phyloP scores from a whole-genome alignment of 768 basidiomycete genomes.

The Gymnopilus dilepis region DNA sequence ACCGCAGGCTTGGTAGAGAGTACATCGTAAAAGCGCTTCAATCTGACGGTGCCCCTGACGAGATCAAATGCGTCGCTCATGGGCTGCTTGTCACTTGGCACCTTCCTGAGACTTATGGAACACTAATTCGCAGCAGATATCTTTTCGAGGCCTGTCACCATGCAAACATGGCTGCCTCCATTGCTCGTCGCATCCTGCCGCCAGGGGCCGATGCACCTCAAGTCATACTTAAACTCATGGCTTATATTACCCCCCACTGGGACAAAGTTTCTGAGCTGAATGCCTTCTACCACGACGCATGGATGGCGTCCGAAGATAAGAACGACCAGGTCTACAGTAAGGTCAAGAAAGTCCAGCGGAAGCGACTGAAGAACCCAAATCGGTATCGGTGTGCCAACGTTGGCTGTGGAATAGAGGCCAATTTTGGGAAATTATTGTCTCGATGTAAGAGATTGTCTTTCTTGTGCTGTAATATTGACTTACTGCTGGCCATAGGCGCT shows the following conservation, averaged over 20 bases:
- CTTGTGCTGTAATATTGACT: neutral
- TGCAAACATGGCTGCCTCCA: constrained; percentile 10
- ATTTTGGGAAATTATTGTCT: constrained; percentile 30
- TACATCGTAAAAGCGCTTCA: constrained; percentile 11
- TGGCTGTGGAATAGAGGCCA: constrained; percentile 31
- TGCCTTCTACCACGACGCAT: constrained; percentile 25
- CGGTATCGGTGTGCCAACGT: constrained; percentile 34
- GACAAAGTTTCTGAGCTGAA: constrained; percentile 18
- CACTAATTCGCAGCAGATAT: constrained; percentile 9
- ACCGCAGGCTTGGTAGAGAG: constrained; percentile 11
- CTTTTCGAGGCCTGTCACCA: constrained; percentile 20
- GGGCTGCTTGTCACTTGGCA: constrained; percentile 17
- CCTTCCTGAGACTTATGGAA: neutral
- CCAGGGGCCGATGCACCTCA: constrained; percentile 1
- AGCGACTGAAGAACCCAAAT: constrained; percentile 30
- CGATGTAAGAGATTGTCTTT: constrained; percentile 23
- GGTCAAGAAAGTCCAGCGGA: constrained; percentile 24
- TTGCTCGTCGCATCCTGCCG: neutral
- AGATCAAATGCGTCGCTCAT: constrained; percentile 14
- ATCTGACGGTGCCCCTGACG: neutral
- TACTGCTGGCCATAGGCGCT: constrained; percentile 22
- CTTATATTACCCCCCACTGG: constrained; percentile 16
- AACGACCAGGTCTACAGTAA: constrained; percentile 22
- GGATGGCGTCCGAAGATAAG: constrained; percentile 26
- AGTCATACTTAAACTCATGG: constrained; percentile 27